Conservation (phyloP, 83 land plant species). For the Thuja plicata region DNA sequence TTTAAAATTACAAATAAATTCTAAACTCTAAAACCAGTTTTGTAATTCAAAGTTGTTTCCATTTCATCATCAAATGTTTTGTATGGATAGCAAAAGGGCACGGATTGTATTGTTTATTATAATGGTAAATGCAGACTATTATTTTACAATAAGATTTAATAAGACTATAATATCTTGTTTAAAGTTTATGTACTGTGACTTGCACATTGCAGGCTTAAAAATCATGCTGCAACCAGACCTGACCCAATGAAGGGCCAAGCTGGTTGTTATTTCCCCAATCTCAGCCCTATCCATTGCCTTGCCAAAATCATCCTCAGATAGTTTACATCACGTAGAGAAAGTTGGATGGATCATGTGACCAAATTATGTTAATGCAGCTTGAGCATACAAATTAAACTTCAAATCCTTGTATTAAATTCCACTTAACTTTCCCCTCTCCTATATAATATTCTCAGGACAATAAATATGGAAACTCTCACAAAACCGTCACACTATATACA, state of each 20-base stretch:
- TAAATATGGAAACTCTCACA: not conserved
- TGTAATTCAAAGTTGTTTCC: not conserved
- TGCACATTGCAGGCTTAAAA: not conserved
- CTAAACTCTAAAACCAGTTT: not conserved
- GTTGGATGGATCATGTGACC: not conserved
- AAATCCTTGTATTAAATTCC: not conserved
- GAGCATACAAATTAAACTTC: not conserved
- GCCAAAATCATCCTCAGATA: not conserved
- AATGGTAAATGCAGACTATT: not conserved
- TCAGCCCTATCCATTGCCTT: not conserved
- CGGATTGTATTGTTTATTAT: not conserved
- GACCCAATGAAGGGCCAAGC: not conserved
- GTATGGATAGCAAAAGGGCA: not conserved
- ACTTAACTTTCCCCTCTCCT: not conserved
- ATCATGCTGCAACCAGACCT: not conserved
- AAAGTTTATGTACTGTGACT: not conserved
- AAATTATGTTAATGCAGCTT: not conserved
- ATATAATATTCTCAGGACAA: not conserved
- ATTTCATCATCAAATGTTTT: not conserved
- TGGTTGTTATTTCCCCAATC: not conserved
- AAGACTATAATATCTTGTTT: not conserved
- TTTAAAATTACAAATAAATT: not conserved
- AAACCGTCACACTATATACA: not conserved
- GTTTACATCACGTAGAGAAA: not conserved
- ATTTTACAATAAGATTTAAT: not conserved